Evolutionary conservation across 352 stramenopile species (phyloP), one percentile per base, ranked within the genome.

Genomic region (Blastocystis sp.): DNA sequence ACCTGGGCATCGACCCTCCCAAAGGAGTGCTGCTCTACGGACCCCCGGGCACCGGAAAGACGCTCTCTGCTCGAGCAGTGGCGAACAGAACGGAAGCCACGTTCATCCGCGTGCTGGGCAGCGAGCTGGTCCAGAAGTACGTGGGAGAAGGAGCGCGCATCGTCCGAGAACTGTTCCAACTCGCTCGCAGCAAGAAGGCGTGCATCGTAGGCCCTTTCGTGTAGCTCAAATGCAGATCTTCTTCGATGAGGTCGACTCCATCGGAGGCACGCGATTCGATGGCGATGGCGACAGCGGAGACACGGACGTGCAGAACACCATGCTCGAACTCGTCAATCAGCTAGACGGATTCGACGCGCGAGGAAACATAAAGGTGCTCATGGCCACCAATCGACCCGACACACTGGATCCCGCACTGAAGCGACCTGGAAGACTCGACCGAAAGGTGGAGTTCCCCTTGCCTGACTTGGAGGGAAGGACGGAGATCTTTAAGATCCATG

Each of bases 121-220:
- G 94, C 75, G 97, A 99, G 91, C 92, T 99, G 11, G 97, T 99
- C 63, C 97, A 99, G 91, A 99, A 98, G 91, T 99, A 99, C 92
- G 96, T 99, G 45, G 97, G 97, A 26, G 97, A 99, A 92, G 97
- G 97, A 78, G 97, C 97, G 16, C 93, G 97, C 55, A 99, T 99
- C 96, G 97, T 99, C 90, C 96, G 97, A 62, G 97, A 99, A 92
- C 92, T 99, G n/a, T 99, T 99, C 92, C 98, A 96, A 20, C 98
- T 99, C 96, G 97, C 97, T 20, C 95, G 96, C 47, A 97, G 95
- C 82, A 99, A 99, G 93, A 98, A 98, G 91, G 95, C 96, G 26
- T 98, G 94, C 90, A 97, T 98, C 76, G 93, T 90, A 76, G 26
- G 9, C 41, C 1, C 3, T 37, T 11, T 18, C 9, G 26, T 0